Base-by-base conservation (phyloP, 352 stramenopile genomes). In the Pythium folliculosum region DNA sequence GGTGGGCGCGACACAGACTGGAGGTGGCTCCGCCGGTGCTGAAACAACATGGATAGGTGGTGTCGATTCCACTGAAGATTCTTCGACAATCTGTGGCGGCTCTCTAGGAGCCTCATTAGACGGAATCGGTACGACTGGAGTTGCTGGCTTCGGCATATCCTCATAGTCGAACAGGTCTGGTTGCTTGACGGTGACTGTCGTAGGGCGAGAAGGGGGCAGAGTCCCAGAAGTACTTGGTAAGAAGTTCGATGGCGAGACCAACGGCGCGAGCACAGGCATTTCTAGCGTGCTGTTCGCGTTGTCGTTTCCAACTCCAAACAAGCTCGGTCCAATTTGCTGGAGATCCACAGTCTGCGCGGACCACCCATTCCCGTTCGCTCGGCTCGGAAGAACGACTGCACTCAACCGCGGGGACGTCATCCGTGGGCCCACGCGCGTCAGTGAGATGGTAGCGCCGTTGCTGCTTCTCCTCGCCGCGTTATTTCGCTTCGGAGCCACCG, bases 111-210 rank as follows among this genome's bases (percentile, higher is more conserved):
- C 48, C 10, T 27, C 27, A 2, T 13, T 21, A 3, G 14, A n/a
- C 5, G 14, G 5, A 50, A 35, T 32, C 19, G 22, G 17, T 0
- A 48, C 22, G 8, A 19, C n/a, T 16, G 40, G 17, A 52, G 23
- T 44, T 37, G 63, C 43, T 37, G 55, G 23, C 32, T 37, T 43
- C 17, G 52, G 70, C 54, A 44, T 59, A 30, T 68, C 71, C 27
- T 54, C 60, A 43, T 77, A 76, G 6, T 75, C 25, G 27, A 77
- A 77, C 13, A 77, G 21, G 14, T 66, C 61, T 19, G 70, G 44
- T 25, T 71, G 61, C 13, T 57, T 22, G 7, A 40, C 22, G 17
- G 7, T 52, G 55, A 63, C 45, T 0, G 54, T 59, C 9, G 23
- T 45, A n/a, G 27, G 53, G 13, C 51, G 43, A 23, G 62, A 57